Evolutionary conservation across 345 rosid genomes (phyloP).

Genomic region (Syzygium aqueum): DNA sequence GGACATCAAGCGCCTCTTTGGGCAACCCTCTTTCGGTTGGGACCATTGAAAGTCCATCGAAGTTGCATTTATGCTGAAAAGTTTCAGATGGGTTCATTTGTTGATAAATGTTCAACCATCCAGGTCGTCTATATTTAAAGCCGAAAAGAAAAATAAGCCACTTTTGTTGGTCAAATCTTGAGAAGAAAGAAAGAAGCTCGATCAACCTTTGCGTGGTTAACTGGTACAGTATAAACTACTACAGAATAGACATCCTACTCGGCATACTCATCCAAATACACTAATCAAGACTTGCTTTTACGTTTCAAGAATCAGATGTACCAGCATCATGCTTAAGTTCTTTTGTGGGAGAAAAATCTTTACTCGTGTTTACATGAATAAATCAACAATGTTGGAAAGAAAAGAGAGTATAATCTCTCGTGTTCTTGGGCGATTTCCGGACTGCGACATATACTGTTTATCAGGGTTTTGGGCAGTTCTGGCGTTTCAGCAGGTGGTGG

Average conservation of each 20-base stretch:
- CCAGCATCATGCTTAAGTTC: not conserved
- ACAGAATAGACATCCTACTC: not conserved
- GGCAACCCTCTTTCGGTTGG: not conserved
- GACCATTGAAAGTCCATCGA: not conserved
- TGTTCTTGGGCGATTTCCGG: not conserved
- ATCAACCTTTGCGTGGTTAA: not conserved
- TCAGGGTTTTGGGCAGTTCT: not conserved
- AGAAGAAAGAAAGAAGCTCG: not conserved
- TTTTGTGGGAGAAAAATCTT: not conserved
- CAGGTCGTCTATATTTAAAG: not conserved
- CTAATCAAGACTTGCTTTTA: not conserved
- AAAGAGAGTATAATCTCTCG: not conserved
- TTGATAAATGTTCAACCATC: not conserved
- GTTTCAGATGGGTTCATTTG: not conserved
- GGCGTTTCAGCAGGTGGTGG: constrained; percentile 43
- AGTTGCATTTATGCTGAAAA: not conserved
- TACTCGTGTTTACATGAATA: not conserved
- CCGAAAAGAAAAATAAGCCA: not conserved
- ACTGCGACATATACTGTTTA: not conserved
- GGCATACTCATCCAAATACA: not conserved
- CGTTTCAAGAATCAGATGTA: not conserved
- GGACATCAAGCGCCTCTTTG: not conserved
- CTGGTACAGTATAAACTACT: not conserved
- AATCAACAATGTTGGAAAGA: not conserved
- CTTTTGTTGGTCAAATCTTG: not conserved